These are phyloP conservation scores for Colletotrichum plurivorum DNA, from an alignment of 2,329 filamentous ascomycete species.

Conservation along the genomic window DNA sequence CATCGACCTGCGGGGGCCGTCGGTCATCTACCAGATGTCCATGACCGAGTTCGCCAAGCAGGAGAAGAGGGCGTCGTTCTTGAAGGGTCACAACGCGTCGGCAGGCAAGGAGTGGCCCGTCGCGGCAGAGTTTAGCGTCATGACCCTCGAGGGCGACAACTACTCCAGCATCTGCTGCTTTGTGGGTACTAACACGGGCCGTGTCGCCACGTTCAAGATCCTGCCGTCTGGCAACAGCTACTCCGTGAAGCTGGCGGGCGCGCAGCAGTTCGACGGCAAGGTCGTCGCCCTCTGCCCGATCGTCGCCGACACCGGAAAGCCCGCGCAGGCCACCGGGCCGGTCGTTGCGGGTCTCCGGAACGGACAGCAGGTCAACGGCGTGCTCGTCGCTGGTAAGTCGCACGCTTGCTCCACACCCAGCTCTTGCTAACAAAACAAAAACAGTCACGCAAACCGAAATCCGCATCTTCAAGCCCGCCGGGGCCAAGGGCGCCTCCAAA, in stretches of 20 bases:
- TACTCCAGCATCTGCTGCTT: constrained; percentile 96
- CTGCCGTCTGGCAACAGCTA: constrained; percentile 83
- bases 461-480: constrained; percentile 89
- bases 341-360: constrained; percentile 83
- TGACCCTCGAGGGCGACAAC: constrained; percentile 93
- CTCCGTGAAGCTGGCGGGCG: constrained; percentile 78
- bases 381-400: constrained; percentile 78
- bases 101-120: constrained; percentile 81
- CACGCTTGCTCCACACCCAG: too few species aligned
- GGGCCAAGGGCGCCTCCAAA: constrained; percentile 91
- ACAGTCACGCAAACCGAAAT: constrained; percentile 78
- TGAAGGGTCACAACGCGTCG: constrained; percentile 66
- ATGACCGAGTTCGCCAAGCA: constrained; percentile 81
- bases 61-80: constrained; percentile 83
- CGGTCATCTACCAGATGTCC: constrained; percentile 83
- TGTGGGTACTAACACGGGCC: constrained; percentile 88
- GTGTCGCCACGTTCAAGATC: constrained; percentile 90
- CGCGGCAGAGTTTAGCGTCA: constrained; percentile 89
- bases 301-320: constrained; percentile 80
- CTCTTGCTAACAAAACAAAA: constrained; percentile 46
- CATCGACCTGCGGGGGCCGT: constrained; percentile 89
- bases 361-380: constrained; percentile 83
- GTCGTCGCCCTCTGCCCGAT: constrained; percentile 86
- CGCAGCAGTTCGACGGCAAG: constrained; percentile 74
- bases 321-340: constrained; percentile 81